These are phyloP conservation scores for Monosporascus sp. DNA, from an alignment of 2,329 filamentous ascomycete species.

Conservation along the genomic window DNA sequence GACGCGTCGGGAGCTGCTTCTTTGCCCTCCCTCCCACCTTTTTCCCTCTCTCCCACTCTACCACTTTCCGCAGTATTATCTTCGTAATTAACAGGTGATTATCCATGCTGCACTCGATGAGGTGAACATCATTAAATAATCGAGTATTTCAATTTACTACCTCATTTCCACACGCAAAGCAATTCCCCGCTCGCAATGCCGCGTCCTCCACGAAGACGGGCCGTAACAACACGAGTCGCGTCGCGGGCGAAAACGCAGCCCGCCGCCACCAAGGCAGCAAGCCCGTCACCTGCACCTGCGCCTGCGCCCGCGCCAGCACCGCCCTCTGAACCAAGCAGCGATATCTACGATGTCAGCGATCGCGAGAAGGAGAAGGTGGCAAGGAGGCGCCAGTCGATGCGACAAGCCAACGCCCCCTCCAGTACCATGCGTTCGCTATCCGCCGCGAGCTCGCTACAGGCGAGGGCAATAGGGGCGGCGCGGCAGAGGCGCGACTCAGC, in stretches of 20 bases:
- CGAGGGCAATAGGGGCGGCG: conserved; percentile 15
- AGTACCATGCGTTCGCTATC: conserved; percentile 8
- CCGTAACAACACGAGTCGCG: conserved; percentile 18
- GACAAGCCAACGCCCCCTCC: conserved; percentile 5
- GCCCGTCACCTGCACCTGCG: conserved; percentile 5
- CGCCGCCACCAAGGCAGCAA: conserved; percentile 16
- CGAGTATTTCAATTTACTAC: background rate
- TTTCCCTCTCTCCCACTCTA: background rate
- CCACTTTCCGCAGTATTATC: background rate
- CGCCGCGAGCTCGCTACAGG: conserved; percentile 14
- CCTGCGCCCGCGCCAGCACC: conserved; percentile 4
- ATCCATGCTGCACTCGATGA: background rate
- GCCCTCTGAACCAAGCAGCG: conserved; percentile 15
- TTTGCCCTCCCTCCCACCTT: background rate
- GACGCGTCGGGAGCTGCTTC: background rate
- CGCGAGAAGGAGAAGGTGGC: conserved; percentile 24
- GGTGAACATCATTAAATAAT: background rate
- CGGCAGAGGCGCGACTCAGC: conserved; percentile 25
- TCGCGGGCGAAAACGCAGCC: conserved; percentile 15
- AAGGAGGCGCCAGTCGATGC: conserved; percentile 18
- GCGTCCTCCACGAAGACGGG: conserved; percentile 21
- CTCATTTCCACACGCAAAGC: background rate
- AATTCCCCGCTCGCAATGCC: conserved; percentile 18
- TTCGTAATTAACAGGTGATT: background rate
- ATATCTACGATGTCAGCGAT: conserved; percentile 29